Evolutionary conservation across 805 yeast genomes (phyloP).

Genomic region (Yamadazyma endophytica): DNA sequence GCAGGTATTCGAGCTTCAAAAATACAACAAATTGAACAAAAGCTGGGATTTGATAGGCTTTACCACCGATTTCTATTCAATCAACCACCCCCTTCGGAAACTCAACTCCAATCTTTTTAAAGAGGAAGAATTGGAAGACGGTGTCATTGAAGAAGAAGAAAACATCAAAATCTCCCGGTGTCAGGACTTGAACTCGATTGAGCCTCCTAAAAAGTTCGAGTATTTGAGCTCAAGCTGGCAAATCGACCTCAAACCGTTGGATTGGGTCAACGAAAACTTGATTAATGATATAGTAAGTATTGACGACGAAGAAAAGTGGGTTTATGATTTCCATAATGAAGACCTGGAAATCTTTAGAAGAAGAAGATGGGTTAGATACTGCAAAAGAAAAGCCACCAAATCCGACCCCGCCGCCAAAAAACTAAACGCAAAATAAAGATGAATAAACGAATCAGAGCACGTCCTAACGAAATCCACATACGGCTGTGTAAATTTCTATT

Average conservation of each 20-base stretch:
- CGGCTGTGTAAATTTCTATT: no score
- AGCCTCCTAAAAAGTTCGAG: slow-evolving; percentile 60
- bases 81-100: slow-evolving; percentile 32
- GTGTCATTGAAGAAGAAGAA: slow-evolving; percentile 13
- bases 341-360: slow-evolving; percentile 46
- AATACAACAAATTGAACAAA: slow-evolving; percentile 41
- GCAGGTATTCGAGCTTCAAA: slow-evolving; percentile 68
- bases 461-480: no score
- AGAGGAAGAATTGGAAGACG: slow-evolving; percentile 12
- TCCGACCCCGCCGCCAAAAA: background rate
- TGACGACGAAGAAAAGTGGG: slow-evolving; percentile 82
- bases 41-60: slow-evolving; percentile 67
- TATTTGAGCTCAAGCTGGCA: slow-evolving; percentile 55
- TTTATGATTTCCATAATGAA: slow-evolving; percentile 52
- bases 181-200: slow-evolving; percentile 26
- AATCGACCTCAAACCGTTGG: slow-evolving; percentile 57
- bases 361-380: slow-evolving; percentile 59
- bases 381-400: slow-evolving; percentile 4
- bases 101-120: slow-evolving; percentile 11
- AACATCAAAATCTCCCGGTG: slow-evolving; percentile 8
- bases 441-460: background rate
- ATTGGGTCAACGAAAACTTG: slow-evolving; percentile 57
- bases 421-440: background rate
- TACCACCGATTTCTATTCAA: slow-evolving; percentile 49
- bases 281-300: slow-evolving; percentile 51